Percentiles rank a stretch among this genome's conserved stretches.
These are phyloP conservation scores for Murraya koenigii DNA, from an alignment of 345 rosid species.

Conservation along the genomic window DNA sequence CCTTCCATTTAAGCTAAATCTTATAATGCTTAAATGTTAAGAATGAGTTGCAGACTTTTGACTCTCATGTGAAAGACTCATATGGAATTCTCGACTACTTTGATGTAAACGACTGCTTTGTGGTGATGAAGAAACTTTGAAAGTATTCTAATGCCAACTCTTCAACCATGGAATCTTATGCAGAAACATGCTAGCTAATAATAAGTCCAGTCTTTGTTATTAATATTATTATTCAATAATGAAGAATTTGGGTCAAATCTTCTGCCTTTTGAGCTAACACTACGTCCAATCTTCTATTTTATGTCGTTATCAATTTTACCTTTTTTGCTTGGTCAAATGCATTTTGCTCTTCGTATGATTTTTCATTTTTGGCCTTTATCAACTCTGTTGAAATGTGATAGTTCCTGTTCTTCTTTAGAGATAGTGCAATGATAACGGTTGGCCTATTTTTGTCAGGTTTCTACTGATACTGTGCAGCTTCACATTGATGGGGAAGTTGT, in stretches of 20 bases:
- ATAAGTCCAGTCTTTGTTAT: background rate
- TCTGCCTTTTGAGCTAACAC: background rate
- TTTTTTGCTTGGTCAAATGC: background rate
- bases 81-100: background rate
- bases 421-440: slow-evolving; percentile 8
- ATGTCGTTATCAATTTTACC: background rate
- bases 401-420: background rate
- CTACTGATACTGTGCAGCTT: slow-evolving; percentile 46
- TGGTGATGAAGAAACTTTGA: background rate
- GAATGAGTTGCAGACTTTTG: background rate
- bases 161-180: too few species aligned
- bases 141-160: background rate
- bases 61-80: background rate
- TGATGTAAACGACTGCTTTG: background rate
- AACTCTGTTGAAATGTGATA: background rate
- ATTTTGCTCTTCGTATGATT: background rate
- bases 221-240: background rate
- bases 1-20: background rate
- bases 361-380: background rate
- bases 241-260: background rate
- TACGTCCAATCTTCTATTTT: background rate
- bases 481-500: slow-evolving; percentile 55
- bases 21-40: background rate
- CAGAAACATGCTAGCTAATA: background rate
- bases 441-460: slow-evolving; percentile 37